A percentile compares a stretch with the other conserved stretches of the same genome.
These are phyloP conservation scores for Dendrocalamus sinicus DNA, from an alignment of 176 grass and related monocot genomes.

Conservation along the genomic window DNA sequence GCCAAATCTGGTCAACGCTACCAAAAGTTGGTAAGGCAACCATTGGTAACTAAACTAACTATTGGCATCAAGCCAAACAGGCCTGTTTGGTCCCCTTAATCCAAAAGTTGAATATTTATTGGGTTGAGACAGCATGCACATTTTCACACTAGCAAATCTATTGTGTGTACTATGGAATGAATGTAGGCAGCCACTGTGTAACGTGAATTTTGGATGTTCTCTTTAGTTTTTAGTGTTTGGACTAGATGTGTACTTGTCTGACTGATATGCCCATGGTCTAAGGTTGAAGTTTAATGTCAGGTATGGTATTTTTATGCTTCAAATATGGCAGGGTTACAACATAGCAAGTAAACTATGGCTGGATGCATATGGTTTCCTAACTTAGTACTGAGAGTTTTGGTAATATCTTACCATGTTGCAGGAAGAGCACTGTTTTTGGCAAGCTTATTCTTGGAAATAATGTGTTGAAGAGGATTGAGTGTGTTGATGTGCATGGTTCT, in stretches of 20 bases:
- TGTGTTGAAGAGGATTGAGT: constrained; percentile 84
- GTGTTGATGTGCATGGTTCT: constrained; percentile 67
- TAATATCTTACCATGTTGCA: constrained; percentile 48
- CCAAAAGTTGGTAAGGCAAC: too few relatives aligned
- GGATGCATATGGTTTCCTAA: not conserved
- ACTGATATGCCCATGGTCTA: not conserved
- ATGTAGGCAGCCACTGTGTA: not conserved
- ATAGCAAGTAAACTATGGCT: constrained; percentile 25
- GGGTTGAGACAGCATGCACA: not conserved
- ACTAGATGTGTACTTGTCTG: not conserved
- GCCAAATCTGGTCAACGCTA: too few relatives aligned
- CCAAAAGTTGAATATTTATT: constrained; percentile 11
- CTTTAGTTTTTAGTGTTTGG: constrained; percentile 22
- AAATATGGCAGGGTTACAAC: constrained; percentile 2
- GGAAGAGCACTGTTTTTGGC: constrained; percentile 95
- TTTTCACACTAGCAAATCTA: not conserved
- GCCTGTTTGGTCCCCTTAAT: not conserved
- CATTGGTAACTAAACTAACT: too few relatives aligned
- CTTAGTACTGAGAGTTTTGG: constrained; percentile 17
- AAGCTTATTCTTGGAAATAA: constrained; percentile 86
- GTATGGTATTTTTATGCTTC: constrained; percentile 10
- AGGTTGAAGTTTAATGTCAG: constrained; percentile 1
- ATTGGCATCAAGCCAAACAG: too few relatives aligned
- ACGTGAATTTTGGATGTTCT: constrained; percentile 4
- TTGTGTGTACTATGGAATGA: not conserved